Evolutionary conservation across 306 rosid genomes (phyloP).

Genomic region (Cicer pinnatifidum): DNA sequence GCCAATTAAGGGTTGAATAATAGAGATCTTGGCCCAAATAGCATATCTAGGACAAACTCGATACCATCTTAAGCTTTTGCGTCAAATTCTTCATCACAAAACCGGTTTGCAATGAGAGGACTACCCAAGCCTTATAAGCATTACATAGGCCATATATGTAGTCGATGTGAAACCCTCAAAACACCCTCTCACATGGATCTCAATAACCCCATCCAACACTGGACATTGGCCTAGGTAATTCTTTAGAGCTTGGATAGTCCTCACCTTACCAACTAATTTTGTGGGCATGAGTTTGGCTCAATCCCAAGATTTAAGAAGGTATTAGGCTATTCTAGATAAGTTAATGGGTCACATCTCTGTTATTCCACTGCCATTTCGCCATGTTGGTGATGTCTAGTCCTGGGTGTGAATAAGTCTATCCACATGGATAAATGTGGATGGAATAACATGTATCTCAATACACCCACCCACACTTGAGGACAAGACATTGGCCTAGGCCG

Average conservation of each 20-base stretch:
- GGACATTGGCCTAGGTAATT: background rate
- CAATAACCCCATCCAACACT: background rate
- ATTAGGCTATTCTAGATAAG: background rate
- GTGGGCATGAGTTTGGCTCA: constrained; percentile 8
- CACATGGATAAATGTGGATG: background rate
- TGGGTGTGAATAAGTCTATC: background rate
- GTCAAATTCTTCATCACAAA: background rate
- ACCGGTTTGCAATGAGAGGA: background rate
- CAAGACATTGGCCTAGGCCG: background rate
- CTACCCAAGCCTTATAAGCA: background rate
- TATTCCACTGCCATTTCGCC: background rate
- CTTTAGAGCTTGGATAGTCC: background rate
- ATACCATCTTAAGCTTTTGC: background rate
- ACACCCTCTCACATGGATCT: background rate
- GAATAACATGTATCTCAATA: background rate
- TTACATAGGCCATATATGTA: background rate
- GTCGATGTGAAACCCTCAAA: background rate
- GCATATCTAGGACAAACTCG: background rate
- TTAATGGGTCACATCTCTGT: background rate
- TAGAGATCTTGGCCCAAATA: background rate
- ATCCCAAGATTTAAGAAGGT: background rate
- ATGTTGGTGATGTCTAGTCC: background rate
- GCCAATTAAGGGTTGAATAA: background rate
- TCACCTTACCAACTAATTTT: background rate
- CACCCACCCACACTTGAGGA: background rate